Evolutionary conservation across 768 basidiomycete species (phyloP), one percentile per base, ranked within the genome.

Genomic region (Phanerodontia chrysosporium): DNA sequence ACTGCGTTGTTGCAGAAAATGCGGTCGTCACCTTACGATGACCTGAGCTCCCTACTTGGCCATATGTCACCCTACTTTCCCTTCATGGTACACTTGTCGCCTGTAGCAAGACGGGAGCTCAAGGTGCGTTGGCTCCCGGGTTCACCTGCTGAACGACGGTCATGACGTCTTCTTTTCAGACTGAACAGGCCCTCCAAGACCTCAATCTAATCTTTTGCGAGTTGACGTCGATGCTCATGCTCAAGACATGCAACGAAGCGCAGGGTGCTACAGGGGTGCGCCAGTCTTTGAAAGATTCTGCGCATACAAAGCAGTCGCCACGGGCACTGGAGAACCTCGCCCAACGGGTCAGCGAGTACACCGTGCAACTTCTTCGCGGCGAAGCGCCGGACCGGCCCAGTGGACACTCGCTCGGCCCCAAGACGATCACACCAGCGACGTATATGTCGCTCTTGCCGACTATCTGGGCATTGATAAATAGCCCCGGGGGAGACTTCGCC

Each of bases 21-120:
- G 6, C 49, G 29, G 16, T 14, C 62, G 7, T 53, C 57, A 5
- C 69, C 75, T 13, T 68, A 78, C 22, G 77, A 80, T 12, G 81
- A 86, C 54, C 75, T 93, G 45, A 75, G 75, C 57, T 71, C 71
- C 12, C 70, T 97, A 18, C 76, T 97, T 0, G 78, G 79, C 12
- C 85, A 92, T 67, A 88, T 96, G 81, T 72, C 83, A 5, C 78
- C 86, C 2, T 93, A 94, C 72, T 97, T 98, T 69, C 95, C 95
- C 1, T 94, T 93, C 71, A 70, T 67, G 44, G 71, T 74, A 6
- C 70, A 76, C 60, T 61, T 63, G 8, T 73, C 76, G 3, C 45
- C 45, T 25, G 62, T 64, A 2, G 57, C 61, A 2, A 67, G 71
- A 58, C 77, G 80, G 46, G 87, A 90, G 67, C 77, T 80, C 62